phyloP scores from a whole-genome alignment of 2,329 filamentous ascomycete genomes.

The Colletotrichum lini region DNA sequence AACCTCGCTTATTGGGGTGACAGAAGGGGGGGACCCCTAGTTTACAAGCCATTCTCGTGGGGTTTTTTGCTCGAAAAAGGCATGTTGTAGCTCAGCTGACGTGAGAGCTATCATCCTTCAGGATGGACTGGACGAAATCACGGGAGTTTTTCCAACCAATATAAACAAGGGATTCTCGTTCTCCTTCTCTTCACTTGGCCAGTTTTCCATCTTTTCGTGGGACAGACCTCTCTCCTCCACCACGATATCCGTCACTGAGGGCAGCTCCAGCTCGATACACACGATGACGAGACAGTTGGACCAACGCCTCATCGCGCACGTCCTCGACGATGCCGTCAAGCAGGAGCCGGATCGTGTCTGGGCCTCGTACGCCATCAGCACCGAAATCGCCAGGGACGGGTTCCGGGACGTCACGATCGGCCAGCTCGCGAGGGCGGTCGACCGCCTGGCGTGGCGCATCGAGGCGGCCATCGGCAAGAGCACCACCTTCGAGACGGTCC shows the following conservation, averaged over 20 bases:
- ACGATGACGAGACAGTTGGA: background rate
- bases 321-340: background rate
- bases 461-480: constrained; percentile 48
- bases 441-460: constrained; percentile 52
- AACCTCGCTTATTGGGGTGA: background rate
- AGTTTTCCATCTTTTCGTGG: background rate
- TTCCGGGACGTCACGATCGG: constrained; percentile 49
- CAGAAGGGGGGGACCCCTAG: background rate
- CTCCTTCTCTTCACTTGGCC: background rate
- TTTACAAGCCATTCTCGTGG: background rate
- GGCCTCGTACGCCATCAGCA: constrained; percentile 54
- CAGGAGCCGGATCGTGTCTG: constrained; percentile 50
- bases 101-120: background rate
- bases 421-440: constrained; percentile 49
- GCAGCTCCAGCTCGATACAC: background rate
- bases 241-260: background rate
- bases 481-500: constrained; percentile 51
- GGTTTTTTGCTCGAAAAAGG: background rate
- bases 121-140: background rate
- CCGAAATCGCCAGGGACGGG: constrained; percentile 45
- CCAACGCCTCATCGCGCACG: background rate
- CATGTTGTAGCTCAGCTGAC: background rate
- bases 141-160: background rate
- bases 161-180: background rate
- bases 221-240: background rate